Evolutionary conservation across 331 rosid genomes (phyloP), one percentile per base, ranked within the genome.

Genomic region (Quercus tomentella): DNA sequence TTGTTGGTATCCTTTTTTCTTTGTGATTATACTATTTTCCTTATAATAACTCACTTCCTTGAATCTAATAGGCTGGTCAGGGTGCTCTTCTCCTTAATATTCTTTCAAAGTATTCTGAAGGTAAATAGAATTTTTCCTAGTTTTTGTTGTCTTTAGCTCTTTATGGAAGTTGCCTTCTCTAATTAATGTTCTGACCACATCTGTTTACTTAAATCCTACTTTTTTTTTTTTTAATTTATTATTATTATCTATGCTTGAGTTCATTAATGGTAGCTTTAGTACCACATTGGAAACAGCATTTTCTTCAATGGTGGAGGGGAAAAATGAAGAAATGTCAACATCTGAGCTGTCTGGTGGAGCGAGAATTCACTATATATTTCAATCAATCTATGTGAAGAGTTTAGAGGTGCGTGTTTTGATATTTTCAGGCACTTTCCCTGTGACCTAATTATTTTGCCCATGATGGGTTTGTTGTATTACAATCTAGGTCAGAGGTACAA

Each of bases 271-370:
- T 54, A 70, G 78, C 60, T 52, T 61, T 52, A 77, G 1, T 81
- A 63, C 79, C 31, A 79, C 82, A 68, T 76, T 82, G 67, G 72
- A 79, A 83, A 88, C 88, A 96, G 98, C 97, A 76, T 96, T 96
- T 87, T 88, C 97, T 79, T 89, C 99, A 49, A 92, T 93, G 87
- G 89, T 96, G 20, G 98, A 96, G 76, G 99, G 99, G 70, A 96
- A 87, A 84, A 96, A 91, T 72, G 94, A 89, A 84, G 97, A 89
- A 82, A 91, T 93, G 94, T 88, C 97, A 23, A 96, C 99, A 75
- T 84, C 90, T 68, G 97, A 91, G 88, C 88, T 96, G 62, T 93
- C 92, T 20, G 99, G 98, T 51, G 99, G 98, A 76, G 97, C 99
- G 11, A 88, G 99, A 79, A 93, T 96, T 79, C 98, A 91, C 83